Conservation (phyloP, 1,284 basidiomycete genomes). For the Marasmius tenuissimus region DNA sequence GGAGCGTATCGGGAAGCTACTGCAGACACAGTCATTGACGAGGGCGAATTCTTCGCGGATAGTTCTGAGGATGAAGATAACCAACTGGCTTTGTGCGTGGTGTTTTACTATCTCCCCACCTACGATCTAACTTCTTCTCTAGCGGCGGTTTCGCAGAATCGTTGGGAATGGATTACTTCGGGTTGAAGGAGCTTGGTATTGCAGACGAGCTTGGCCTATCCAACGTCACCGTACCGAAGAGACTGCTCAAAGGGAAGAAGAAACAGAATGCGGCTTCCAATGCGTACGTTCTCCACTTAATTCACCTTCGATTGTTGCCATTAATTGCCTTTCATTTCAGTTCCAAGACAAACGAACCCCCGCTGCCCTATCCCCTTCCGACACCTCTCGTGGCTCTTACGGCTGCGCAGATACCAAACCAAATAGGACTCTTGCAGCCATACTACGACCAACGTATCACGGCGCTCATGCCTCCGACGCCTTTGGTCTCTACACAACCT, state of each 20-base stretch:
- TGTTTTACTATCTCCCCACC: not conserved
- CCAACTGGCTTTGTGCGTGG: constrained; percentile 65
- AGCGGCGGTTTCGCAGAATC: constrained; percentile 87
- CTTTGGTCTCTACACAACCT: constrained; percentile 13
- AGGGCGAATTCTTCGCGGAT: constrained; percentile 78
- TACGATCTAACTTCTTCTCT: constrained; percentile 8
- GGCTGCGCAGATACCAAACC: constrained; percentile 62
- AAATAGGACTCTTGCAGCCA: constrained; percentile 82
- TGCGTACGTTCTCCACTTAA: constrained; percentile 41
- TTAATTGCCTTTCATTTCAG: constrained; percentile 29
- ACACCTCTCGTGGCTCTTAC: constrained; percentile 76
- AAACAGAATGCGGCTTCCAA: constrained; percentile 35
- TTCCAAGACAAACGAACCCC: constrained; percentile 70
- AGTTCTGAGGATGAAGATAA: constrained; percentile 79
- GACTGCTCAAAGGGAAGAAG: constrained; percentile 74
- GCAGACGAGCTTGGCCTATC: constrained; percentile 85
- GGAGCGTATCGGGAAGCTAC: constrained; percentile 81
- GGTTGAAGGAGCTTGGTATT: constrained; percentile 86
- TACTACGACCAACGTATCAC: constrained; percentile 71
- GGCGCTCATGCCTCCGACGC: constrained; percentile 26
- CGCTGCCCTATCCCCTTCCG: constrained; percentile 85
- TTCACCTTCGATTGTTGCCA: constrained; percentile 9
- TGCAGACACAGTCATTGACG: constrained; percentile 59
- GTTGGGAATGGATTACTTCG: constrained; percentile 93
- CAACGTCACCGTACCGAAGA: constrained; percentile 77